Evolutionary conservation across 352 stramenopile species (phyloP).

Genomic region (Detonula confervacea): DNA sequence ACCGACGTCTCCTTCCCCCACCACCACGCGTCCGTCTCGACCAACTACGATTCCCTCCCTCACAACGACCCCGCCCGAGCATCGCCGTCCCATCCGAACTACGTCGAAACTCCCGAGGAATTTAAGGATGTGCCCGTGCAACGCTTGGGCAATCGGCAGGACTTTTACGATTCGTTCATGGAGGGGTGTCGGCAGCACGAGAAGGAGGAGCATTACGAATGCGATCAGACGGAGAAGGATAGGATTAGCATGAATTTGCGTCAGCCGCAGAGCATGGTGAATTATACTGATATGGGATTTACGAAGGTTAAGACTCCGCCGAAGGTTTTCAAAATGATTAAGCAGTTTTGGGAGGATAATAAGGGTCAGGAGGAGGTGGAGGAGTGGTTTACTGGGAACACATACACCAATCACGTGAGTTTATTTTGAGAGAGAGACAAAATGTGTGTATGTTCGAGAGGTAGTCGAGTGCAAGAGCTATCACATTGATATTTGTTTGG

Average conservation of each 20-base stretch:
- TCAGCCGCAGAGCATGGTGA: constrained; percentile 69
- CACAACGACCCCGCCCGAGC: constrained; percentile 8
- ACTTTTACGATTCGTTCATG: constrained; percentile 55
- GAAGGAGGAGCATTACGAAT: constrained; percentile 19
- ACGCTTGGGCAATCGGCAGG: constrained; percentile 35
- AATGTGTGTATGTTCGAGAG: no score
- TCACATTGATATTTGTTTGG: no score
- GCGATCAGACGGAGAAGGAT: constrained; percentile 63
- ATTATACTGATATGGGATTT: constrained; percentile 74
- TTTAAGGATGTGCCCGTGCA: constrained; percentile 33
- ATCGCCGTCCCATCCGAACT: constrained; percentile 3
- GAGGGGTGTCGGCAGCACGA: constrained; percentile 43
- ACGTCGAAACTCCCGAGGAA: not conserved
- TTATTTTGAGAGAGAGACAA: no score
- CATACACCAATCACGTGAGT: constrained; percentile 68
- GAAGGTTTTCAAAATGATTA: constrained; percentile 63
- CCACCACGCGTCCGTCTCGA: constrained; percentile 52
- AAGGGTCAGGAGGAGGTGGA: constrained; percentile 67
- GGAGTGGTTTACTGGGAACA: constrained; percentile 82
- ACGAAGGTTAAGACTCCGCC: constrained; percentile 66
- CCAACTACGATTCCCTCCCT: constrained; percentile 41
- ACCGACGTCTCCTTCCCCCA: constrained; percentile 72
- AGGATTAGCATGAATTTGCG: constrained; percentile 71
- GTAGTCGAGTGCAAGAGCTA: no score
- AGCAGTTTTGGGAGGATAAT: constrained; percentile 81